phyloP scores from a whole-genome alignment of 352 stramenopile genomes.

The Phytophthora ramorum region DNA sequence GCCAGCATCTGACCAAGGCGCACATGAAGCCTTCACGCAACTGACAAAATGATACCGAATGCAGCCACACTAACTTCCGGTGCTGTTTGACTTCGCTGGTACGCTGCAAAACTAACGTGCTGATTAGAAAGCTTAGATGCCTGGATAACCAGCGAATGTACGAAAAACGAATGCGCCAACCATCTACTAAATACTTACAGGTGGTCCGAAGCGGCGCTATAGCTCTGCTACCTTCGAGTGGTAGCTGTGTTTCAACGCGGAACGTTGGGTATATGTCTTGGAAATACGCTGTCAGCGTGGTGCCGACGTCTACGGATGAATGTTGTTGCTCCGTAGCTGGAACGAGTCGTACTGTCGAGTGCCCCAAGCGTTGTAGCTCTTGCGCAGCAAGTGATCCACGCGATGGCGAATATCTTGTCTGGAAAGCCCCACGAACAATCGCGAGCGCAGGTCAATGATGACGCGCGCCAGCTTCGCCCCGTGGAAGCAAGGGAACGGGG shows the following conservation, averaged over 20 bases:
- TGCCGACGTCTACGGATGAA: slow-evolving; percentile 60
- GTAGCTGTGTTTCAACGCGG: slow-evolving; percentile 20
- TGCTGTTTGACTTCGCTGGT: too few relatives aligned
- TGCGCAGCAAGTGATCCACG: slow-evolving; percentile 84
- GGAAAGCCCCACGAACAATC: slow-evolving; percentile 76
- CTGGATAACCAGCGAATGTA: slow-evolving; percentile 14
- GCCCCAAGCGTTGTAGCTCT: slow-evolving; percentile 90
- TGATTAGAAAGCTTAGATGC: slow-evolving; percentile 14
- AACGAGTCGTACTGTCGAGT: slow-evolving; percentile 92
- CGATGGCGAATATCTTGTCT: slow-evolving; percentile 69
- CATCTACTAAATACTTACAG: slow-evolving; percentile 32
- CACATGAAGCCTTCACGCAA: slow-evolving; percentile 9
- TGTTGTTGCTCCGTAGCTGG: slow-evolving; percentile 92
- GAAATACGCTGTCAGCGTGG: slow-evolving; percentile 18
- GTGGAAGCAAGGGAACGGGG: slow-evolving; percentile 96
- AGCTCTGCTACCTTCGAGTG: slow-evolving; percentile 16
- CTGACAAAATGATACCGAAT: slow-evolving; percentile 7
- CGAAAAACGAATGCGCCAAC: slow-evolving; percentile 21
- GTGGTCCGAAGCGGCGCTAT: slow-evolving; percentile 7
- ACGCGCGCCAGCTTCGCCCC: slow-evolving; percentile 61
- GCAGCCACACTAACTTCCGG: too few relatives aligned
- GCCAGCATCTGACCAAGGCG: slow-evolving; percentile 39
- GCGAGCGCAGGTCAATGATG: slow-evolving; percentile 66
- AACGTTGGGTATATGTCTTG: slow-evolving; percentile 19
- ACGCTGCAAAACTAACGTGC: slow-evolving; percentile 23